Evolutionary conservation across 2,329 filamentous ascomycete species (phyloP).

Genomic region (Neofusicoccum cordaticola): DNA sequence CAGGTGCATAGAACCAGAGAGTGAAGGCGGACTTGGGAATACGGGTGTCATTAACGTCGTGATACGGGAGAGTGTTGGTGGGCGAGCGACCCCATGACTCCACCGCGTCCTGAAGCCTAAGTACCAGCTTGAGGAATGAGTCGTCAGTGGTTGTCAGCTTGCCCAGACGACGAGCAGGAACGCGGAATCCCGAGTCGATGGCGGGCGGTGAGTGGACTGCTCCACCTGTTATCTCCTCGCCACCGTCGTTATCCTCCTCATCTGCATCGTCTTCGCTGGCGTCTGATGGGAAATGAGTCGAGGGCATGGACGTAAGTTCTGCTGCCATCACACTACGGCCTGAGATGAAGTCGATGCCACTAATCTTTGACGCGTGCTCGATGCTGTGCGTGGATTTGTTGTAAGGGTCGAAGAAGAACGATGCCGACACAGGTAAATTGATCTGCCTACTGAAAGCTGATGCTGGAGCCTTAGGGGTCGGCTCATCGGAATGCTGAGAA

Average conservation of each 20-base stretch:
- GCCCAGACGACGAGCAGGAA: constrained; percentile 53
- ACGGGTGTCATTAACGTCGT: constrained; percentile 61
- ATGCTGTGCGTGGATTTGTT: constrained; percentile 45
- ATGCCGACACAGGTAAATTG: constrained; percentile 42
- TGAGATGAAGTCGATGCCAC: constrained; percentile 42
- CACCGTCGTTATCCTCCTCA: not conserved
- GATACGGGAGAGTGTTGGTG: constrained; percentile 67
- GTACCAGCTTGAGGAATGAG: constrained; percentile 64
- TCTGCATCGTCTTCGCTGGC: constrained; percentile 2
- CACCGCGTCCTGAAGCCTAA: constrained; percentile 62
- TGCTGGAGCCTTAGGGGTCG: constrained; percentile 36
- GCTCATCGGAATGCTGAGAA: constrained; percentile 26
- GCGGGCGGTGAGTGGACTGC: constrained; percentile 1
- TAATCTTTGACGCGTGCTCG: constrained; percentile 47
- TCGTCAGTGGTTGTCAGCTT: constrained; percentile 63
- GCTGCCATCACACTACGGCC: constrained; percentile 22
- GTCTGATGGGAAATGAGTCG: constrained; percentile 5
- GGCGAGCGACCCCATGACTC: constrained; percentile 74
- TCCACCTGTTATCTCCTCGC: not conserved
- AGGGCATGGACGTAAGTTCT: not conserved
- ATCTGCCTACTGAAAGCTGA: constrained; percentile 43
- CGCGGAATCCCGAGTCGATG: constrained; percentile 27
- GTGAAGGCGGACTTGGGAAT: constrained; percentile 82
- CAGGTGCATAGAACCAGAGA: constrained; percentile 69
- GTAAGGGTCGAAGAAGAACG: constrained; percentile 44